A percentile compares a stretch with the other conserved stretches of the same genome.
phyloP scores from a whole-genome alignment of 345 rosid genomes.

The Eucalyptus pauciflora region DNA sequence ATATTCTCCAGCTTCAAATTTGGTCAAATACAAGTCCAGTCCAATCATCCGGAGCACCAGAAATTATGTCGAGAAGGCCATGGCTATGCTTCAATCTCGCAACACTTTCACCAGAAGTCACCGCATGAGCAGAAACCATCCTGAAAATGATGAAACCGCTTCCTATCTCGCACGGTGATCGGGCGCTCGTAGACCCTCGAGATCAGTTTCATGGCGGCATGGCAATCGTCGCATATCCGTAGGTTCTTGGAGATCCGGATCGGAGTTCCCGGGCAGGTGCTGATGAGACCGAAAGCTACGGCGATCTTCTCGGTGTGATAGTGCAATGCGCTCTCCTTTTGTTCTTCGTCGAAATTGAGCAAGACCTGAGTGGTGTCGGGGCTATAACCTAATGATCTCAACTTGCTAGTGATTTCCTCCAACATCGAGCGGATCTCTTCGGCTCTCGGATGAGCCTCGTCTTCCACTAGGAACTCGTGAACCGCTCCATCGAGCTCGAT shows the following conservation, averaged over 20 bases:
- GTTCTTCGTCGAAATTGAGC: constrained; percentile 47
- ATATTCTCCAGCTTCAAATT: not conserved
- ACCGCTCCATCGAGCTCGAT: constrained; percentile 47
- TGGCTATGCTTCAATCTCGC: not conserved
- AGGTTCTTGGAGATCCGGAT: constrained; percentile 56
- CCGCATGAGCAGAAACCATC: constrained; percentile 53
- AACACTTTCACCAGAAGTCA: constrained; percentile 36
- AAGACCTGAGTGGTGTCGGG: constrained; percentile 41
- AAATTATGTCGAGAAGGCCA: not conserved
- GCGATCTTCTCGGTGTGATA: constrained; percentile 74
- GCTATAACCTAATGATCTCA: constrained; percentile 36
- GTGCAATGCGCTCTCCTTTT: constrained; percentile 31
- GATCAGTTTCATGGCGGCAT: constrained; percentile 49
- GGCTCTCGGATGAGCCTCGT: constrained; percentile 43
- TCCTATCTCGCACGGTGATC: constrained; percentile 48
- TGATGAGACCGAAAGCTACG: constrained; percentile 49
- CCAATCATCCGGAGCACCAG: not conserved
- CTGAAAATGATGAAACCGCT: constrained; percentile 66
- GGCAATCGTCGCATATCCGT: constrained; percentile 65
- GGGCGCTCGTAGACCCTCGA: constrained; percentile 37
- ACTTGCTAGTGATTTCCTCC: constrained; percentile 22
- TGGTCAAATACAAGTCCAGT: not conserved
- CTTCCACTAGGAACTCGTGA: constrained; percentile 62
- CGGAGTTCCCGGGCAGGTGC: constrained; percentile 30
- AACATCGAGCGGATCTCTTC: constrained; percentile 38